A percentile compares a stretch with the other conserved stretches of the same genome.
These are phyloP conservation scores for Silene uniflora DNA, from an alignment of 148 eudicot genomes.

Conservation along the genomic window DNA sequence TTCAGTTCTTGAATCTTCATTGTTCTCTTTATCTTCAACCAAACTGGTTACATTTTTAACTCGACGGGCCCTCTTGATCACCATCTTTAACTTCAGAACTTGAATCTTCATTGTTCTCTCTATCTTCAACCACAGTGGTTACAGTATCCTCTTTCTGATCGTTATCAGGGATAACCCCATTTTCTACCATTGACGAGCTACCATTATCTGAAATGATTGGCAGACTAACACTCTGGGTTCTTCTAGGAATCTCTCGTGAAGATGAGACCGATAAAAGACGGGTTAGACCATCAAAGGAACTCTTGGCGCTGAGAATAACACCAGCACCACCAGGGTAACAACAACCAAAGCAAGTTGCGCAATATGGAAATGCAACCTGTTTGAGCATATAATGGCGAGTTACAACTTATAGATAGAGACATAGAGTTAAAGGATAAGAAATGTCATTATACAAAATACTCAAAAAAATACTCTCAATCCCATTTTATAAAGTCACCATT, in stretches of 20 bases:
- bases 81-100: slow-evolving; percentile 17
- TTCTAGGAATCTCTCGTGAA: slow-evolving; percentile 52
- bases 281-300: slow-evolving; percentile 64
- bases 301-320: slow-evolving; percentile 59
- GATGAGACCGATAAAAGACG: slow-evolving; percentile 67
- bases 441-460: not conserved
- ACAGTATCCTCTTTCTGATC: slow-evolving; percentile 30
- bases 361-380: slow-evolving; percentile 88
- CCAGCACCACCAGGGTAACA: slow-evolving; percentile 83
- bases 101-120: slow-evolving; percentile 11
- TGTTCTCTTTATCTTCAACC: slow-evolving; percentile 27
- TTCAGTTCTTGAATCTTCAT: slow-evolving; percentile 17
- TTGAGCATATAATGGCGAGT: not conserved
- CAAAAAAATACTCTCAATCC: not conserved
- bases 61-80: slow-evolving; percentile 9
- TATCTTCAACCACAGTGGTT: slow-evolving; percentile 28
- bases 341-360: slow-evolving; percentile 86
- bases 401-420: not conserved
- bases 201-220: slow-evolving; percentile 51
- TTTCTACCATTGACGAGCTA: slow-evolving; percentile 36
- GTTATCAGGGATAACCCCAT: slow-evolving; percentile 40
- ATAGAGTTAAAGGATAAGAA: too few relatives aligned
- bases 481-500: not conserved
- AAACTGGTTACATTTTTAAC: slow-evolving; percentile 10
- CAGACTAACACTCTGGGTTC: slow-evolving; percentile 32